These are phyloP conservation scores for Fomitopsis schrenkii DNA, from an alignment of 1,284 basidiomycete species.

Conservation along the genomic window DNA sequence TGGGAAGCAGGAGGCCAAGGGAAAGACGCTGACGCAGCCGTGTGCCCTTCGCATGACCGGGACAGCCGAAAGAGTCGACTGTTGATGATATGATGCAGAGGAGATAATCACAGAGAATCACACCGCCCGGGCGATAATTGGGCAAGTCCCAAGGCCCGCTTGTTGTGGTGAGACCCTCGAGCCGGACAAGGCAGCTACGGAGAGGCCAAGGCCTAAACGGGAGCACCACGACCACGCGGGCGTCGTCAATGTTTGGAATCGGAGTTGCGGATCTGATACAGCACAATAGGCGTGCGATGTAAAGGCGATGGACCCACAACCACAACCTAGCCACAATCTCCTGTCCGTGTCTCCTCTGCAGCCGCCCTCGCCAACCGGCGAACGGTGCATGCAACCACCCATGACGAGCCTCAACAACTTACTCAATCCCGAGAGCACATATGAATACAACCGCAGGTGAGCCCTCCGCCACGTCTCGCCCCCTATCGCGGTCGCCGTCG, in stretches of 20 bases:
- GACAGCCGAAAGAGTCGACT: background rate
- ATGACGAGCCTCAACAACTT: slow-evolving; percentile 34
- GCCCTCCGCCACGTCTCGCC: slow-evolving; percentile 9
- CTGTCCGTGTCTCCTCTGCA: slow-evolving; percentile 27
- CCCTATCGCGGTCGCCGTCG: slow-evolving; percentile 2
- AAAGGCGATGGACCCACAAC: slow-evolving; percentile 33
- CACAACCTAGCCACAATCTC: slow-evolving; percentile 28
- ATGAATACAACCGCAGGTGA: slow-evolving; percentile 24
- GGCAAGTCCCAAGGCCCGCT: background rate
- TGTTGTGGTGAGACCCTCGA: background rate
- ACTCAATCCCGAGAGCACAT: slow-evolving; percentile 30
- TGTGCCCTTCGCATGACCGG: background rate
- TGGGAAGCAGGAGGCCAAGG: background rate
- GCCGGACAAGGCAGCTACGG: background rate
- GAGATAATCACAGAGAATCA: background rate
- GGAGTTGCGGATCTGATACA: slow-evolving; percentile 25
- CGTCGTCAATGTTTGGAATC: slow-evolving; percentile 14
- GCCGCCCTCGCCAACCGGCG: slow-evolving; percentile 12
- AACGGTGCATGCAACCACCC: slow-evolving; percentile 11
- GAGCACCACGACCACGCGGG: background rate
- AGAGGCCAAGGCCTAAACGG: background rate
- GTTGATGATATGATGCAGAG: background rate
- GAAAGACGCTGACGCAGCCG: background rate
- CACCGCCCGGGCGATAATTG: background rate
- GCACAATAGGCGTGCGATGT: slow-evolving; percentile 26